These are phyloP conservation scores for Symbiodinium pilosum DNA, from an alignment of 73 alveolate genomes.

Conservation along the genomic window DNA sequence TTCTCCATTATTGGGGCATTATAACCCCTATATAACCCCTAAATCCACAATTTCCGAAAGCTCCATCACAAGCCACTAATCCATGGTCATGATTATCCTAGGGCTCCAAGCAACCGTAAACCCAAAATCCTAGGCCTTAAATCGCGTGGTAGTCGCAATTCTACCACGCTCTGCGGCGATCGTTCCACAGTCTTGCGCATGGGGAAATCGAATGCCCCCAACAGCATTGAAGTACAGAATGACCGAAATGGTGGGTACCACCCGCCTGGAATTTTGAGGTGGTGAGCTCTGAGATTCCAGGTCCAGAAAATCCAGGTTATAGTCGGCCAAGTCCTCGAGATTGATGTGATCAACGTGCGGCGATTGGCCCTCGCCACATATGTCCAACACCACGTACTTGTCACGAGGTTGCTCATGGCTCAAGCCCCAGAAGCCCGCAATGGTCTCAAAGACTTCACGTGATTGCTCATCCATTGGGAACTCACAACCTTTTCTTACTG, in stretches of 20 bases:
- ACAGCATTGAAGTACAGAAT: background rate
- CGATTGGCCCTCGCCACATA: background rate
- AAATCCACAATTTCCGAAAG: too few relatives aligned
- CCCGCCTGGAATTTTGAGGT: background rate
- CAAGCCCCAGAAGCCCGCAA: background rate
- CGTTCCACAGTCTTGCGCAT: background rate
- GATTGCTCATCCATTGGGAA: background rate
- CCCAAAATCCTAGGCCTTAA: background rate
- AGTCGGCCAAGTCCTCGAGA: background rate
- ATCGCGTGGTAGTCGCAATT: background rate
- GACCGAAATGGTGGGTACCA: constrained; percentile 9
- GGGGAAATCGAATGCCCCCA: constrained; percentile 10
- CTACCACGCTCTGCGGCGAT: constrained; percentile 24
- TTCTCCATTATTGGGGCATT: too few relatives aligned
- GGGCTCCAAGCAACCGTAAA: too few relatives aligned
- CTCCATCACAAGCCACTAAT: too few relatives aligned
- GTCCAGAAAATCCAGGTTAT: background rate
- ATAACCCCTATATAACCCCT: too few relatives aligned
- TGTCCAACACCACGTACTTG: background rate
- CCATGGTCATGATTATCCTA: too few relatives aligned
- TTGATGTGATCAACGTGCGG: constrained; percentile 11
- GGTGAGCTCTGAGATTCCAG: background rate
- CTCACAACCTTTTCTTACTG: background rate
- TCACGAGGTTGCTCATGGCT: background rate
- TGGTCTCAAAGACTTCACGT: background rate